These are phyloP conservation scores for Ajuga chamaepitys DNA, from an alignment of 257 asterid genomes.

Conservation along the genomic window DNA sequence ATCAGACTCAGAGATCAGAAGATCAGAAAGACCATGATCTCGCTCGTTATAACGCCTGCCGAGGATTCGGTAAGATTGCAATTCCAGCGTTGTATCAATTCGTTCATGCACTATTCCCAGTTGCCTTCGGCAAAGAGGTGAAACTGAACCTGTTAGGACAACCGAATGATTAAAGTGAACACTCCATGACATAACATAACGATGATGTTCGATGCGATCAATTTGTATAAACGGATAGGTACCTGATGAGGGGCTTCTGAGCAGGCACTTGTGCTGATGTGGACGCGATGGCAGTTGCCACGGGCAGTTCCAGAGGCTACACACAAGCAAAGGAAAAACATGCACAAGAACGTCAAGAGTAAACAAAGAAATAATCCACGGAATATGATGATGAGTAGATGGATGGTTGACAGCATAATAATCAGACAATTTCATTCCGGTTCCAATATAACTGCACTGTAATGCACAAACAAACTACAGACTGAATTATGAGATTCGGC, in stretches of 20 bases:
- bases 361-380: neutral
- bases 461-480: neutral
- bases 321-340: neutral
- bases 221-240: neutral
- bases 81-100: slow-evolving; percentile 8
- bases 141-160: slow-evolving; percentile 62
- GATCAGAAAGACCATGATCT: neutral
- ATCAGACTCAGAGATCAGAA: too few species aligned
- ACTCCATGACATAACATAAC: neutral
- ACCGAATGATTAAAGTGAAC: slow-evolving; percentile 3
- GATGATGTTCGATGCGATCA: neutral
- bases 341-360: neutral
- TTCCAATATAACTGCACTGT: neutral
- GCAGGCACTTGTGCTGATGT: slow-evolving; percentile 31
- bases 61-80: neutral
- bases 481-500: neutral
- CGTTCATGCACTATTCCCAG: slow-evolving; percentile 43
- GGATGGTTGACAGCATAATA: neutral
- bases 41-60: neutral
- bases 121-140: slow-evolving; percentile 64
- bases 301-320: slow-evolving; percentile 60
- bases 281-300: slow-evolving; percentile 31
- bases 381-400: too few species aligned
- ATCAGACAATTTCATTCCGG: neutral
- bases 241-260: slow-evolving; percentile 83